Percentiles rank a stretch among this genome's conserved stretches.
These are phyloP conservation scores for Amaranthus tricolor DNA, from an alignment of 179 eudicot species.

Conservation along the genomic window DNA sequence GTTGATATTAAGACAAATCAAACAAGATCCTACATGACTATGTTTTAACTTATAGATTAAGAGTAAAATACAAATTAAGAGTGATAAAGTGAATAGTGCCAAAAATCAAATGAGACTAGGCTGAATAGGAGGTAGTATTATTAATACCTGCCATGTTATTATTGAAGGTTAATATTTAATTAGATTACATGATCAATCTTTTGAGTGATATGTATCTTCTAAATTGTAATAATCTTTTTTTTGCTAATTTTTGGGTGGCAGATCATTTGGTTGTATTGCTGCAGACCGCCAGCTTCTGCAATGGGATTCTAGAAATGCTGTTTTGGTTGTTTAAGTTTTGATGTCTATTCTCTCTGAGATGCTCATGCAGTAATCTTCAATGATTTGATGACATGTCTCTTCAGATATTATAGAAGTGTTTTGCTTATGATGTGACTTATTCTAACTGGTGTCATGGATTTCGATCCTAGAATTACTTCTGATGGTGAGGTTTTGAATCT, in stretches of 20 bases:
- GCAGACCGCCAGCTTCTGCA: no score
- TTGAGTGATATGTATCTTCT: neutral
- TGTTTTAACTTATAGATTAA: no score
- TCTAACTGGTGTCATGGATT: constrained; percentile 33
- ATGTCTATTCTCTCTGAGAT: neutral
- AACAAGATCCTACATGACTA: no score
- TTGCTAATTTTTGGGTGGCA: neutral
- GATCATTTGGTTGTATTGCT: neutral
- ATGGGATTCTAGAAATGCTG: neutral
- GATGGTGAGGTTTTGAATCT: constrained; percentile 27
- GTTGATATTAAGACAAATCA: no score
- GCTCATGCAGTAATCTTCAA: neutral
- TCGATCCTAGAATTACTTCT: constrained; percentile 34
- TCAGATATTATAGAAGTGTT: constrained; percentile 16
- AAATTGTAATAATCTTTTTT: neutral
- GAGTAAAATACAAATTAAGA: no score
- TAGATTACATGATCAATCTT: neutral
- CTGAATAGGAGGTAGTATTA: no score
- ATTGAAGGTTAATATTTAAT: neutral
- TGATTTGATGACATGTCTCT: neutral
- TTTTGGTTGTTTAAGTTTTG: neutral
- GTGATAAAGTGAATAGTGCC: no score
- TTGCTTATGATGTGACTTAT: constrained; percentile 18
- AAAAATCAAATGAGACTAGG: no score
- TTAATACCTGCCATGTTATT: neutral